Evolutionary conservation across 441 rosid genomes (phyloP), one percentile per base, ranked within the genome.

Genomic region (Arabidopsis lyrata): DNA sequence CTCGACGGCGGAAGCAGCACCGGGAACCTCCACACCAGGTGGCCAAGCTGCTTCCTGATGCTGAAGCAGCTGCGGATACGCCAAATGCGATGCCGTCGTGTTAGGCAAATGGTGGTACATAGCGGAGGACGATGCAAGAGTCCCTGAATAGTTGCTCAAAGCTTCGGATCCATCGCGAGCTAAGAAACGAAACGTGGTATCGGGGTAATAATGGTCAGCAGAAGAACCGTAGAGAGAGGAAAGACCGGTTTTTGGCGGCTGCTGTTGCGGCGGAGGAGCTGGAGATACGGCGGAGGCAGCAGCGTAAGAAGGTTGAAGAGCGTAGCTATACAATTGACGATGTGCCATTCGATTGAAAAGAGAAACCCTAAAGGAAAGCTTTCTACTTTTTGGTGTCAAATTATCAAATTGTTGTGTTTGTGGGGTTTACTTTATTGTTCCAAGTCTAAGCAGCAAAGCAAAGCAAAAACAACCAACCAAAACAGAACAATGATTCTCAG

Each of bases 281-380:
- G 90, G 68, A 24, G 86, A 58, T 20, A 77, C 70, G 74, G 80
- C 34, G 11, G 85, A 60, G 13, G 83, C 68, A 11, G 85, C 56
- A 54, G 78, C 79, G 78, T 85, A 81, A 39, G 73, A 70, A 2
- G 83, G 74, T 62, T 73, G 78, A 22, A 56, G 69, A 34, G 73
- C 62, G 82, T 83, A 85, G 59, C 86, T 84, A 78, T 80, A 89
- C 61, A 86, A 73, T 20, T 82, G 80, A 64, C 80, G 80, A 70
- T 85, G 84, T 49, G 87, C 88, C 92, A 84, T 88, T 71, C 72
- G 78, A 78, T 53, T 71, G 52, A 29, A 24, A 22, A 52, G 4
- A 60, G 12, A 29, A 80, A 82, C 80, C 83, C 86, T 82, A 79
- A 63, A 52, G 53, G 67, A 58, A 63, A 57, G 63, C 47, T 66